Base-by-base conservation (phyloP, 257 asterid species). In the Penstemon barbatus region DNA sequence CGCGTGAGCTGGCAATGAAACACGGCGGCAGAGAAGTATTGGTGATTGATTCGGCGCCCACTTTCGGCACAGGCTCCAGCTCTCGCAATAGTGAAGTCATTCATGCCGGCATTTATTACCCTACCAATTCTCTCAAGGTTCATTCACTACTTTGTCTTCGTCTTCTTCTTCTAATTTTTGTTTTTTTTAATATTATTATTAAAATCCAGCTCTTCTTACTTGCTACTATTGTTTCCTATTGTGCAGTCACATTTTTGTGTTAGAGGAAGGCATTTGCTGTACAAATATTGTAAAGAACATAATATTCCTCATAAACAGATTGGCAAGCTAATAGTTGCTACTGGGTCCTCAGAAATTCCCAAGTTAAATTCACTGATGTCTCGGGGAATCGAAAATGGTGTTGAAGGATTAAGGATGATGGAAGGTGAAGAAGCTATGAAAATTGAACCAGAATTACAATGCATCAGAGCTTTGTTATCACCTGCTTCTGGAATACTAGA, bases 61-160 rank as follows among this genome's bases (percentile, higher is more conserved):
- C 89, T 63, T 92, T 89, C 68, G 98, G 96, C 43, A 86, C 88
- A 0, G 95, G 84, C 42, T 80, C 92, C 7, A 85, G 92, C 56
- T 89, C 98, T 65, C 96, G 98, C 66, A 92, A 89, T 79, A 92
- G 97, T 76, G 98, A 89, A 74, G 97, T 92, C 70, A 80, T 91
- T 69, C 96, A 91, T 77, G 96, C 94, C 45, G 96, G 96, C 76
- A 86, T 89, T 68, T 92, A 92, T 65, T 89, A 92, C 57, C 95
- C 96, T 69, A 78, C 71, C 49, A 70, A 82, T 67, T 87, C 96
- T 64, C 89, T 91, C 74, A 89, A 89, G 96, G 96, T 85, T 60
- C 33, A 25, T 2, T 49, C 5, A 49, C n/a, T 49, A 8, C 18
- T 15, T 15, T 15, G 0, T 15, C 18, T 15, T 15, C n/a, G n/a